A percentile compares a stretch with the other conserved stretches of the same genome.
Conservation (phyloP, 1,284 basidiomycete genomes). For the Trichosporon faecale region DNA sequence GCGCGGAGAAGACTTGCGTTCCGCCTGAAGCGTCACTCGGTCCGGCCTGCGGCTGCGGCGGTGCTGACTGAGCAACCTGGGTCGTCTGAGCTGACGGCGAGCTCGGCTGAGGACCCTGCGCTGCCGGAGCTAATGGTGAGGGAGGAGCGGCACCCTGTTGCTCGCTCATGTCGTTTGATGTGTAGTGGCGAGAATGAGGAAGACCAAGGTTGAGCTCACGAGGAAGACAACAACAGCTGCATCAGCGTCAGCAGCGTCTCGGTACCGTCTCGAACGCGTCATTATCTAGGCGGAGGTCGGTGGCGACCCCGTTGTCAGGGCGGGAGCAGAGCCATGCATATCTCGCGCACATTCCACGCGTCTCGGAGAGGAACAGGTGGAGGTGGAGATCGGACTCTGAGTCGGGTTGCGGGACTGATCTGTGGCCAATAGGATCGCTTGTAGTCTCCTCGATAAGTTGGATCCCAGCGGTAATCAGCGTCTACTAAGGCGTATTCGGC, state of each 20-base stretch:
- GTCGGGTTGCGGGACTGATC: not conserved
- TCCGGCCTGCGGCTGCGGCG: not conserved
- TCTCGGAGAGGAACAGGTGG: not conserved
- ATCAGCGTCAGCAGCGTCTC: not conserved
- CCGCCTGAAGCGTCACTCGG: not conserved
- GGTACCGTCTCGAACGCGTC: constrained; percentile 2
- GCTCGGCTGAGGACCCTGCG: not conserved
- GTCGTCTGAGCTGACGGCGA: not conserved
- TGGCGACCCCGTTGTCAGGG: not conserved
- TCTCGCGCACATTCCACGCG: not conserved
- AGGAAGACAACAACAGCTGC: not conserved
- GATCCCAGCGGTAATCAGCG: not conserved
- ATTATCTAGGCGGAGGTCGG: not conserved
- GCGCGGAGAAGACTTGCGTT: constrained; percentile 4
- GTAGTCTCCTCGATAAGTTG: not conserved
- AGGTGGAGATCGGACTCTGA: not conserved
- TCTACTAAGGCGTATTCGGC: not conserved
- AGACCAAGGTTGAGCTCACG: not conserved
- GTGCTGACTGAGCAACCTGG: not conserved
- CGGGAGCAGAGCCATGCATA: not conserved
- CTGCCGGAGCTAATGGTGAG: not conserved
- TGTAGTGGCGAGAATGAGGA: not conserved
- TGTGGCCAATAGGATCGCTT: not conserved
- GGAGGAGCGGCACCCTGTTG: not conserved
- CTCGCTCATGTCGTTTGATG: not conserved